These are phyloP conservation scores for Leishmania tropica DNA, from an alignment of 208 protist species.

Conservation along the genomic window DNA sequence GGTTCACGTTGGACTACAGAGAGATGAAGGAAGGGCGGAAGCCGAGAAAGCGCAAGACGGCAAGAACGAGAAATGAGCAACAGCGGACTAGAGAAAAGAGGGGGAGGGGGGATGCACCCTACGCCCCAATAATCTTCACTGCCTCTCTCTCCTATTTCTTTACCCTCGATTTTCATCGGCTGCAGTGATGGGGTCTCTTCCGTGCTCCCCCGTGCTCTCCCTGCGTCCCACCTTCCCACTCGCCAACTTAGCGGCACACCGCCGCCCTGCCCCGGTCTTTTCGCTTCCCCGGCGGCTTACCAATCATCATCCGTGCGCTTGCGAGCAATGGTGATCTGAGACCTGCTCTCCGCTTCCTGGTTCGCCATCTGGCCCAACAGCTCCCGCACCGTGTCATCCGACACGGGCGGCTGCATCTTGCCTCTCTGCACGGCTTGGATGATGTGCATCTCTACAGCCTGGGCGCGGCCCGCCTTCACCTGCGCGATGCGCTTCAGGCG, in stretches of 20 bases:
- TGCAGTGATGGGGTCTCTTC: not conserved
- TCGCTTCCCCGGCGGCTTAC: slow-evolving; percentile 34
- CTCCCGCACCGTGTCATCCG: slow-evolving; percentile 83
- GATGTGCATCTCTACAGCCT: slow-evolving; percentile 88
- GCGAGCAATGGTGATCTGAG: slow-evolving; percentile 85
- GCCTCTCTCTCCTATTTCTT: not conserved
- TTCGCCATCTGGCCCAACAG: slow-evolving; percentile 65
- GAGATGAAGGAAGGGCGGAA: slow-evolving; percentile 10
- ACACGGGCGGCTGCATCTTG: slow-evolving; percentile 87
- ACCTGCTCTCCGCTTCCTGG: slow-evolving; percentile 57
- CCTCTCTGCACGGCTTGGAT: slow-evolving; percentile 88
- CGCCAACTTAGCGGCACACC: not conserved
- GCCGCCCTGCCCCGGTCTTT: not conserved
- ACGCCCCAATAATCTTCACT: not conserved
- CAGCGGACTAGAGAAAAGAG: not conserved
- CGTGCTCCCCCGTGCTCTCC: not conserved
- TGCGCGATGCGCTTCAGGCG: slow-evolving; percentile 89
- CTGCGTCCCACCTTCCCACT: too few relatives aligned
- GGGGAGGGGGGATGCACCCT: not conserved
- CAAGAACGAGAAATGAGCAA: not conserved
- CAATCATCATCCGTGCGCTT: slow-evolving; percentile 92
- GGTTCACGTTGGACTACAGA: not conserved
- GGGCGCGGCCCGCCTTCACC: slow-evolving; percentile 85
- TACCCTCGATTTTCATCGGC: not conserved
- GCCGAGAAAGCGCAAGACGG: not conserved